Percentiles rank a stretch among this genome's conserved stretches.
These are phyloP conservation scores for Elsinoe arachidis DNA, from an alignment of 2,329 filamentous ascomycete genomes.

Conservation along the genomic window DNA sequence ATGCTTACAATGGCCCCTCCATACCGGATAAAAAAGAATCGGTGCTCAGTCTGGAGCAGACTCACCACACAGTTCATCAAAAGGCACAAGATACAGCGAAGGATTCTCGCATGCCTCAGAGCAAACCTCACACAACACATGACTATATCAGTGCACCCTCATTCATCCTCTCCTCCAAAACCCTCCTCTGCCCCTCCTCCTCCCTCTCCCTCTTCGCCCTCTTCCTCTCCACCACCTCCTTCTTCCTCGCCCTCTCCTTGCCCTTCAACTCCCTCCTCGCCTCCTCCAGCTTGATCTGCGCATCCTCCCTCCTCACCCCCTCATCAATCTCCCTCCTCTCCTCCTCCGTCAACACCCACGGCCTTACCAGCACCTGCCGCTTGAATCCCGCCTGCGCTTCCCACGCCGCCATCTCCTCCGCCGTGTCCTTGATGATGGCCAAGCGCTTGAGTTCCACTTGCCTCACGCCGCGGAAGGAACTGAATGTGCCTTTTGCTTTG, in stretches of 20 bases:
- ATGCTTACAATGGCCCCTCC: no score
- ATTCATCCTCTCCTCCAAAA: conserved; percentile 36
- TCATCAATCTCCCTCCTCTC: conserved; percentile 38
- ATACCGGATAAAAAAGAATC: no score
- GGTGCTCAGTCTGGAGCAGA: no score
- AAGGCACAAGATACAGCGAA: no score
- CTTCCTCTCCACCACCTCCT: conserved; percentile 29
- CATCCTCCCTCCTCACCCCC: conserved; percentile 28
- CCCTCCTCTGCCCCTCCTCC: conserved; percentile 24
- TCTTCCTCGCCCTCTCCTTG: conserved; percentile 26
- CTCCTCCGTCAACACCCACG: conserved; percentile 43
- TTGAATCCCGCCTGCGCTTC: conserved; percentile 43
- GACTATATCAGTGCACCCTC: conserved; percentile 28
- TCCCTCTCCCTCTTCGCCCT: conserved; percentile 26
- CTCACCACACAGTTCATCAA: no score
- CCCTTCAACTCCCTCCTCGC: conserved; percentile 29
- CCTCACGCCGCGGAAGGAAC: conserved; percentile 40
- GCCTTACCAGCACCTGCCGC: conserved; percentile 40
- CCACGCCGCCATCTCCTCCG: conserved; percentile 48
- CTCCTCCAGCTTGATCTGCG: conserved; percentile 26
- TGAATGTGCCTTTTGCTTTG: conserved; percentile 50
- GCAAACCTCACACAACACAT: background rate
- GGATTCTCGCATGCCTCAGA: no score
- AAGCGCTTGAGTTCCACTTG: conserved; percentile 50
- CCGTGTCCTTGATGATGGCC: conserved; percentile 41